Conservation (phyloP, 768 basidiomycete species). For the Paxillus involutus region DNA sequence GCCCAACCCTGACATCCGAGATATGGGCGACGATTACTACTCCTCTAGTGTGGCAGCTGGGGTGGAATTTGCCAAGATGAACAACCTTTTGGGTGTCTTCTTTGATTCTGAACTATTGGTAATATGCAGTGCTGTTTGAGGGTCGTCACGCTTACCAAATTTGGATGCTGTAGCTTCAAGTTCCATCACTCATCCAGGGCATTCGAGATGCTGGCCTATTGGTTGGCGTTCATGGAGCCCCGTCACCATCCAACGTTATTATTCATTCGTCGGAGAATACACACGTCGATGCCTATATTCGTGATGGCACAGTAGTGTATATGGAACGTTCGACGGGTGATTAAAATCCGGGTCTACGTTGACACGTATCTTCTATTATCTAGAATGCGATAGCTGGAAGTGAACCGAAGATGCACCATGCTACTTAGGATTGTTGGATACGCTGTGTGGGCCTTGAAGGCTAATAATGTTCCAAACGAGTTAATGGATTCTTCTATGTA, state of each 20-base stretch:
- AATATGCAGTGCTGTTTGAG: conserved; percentile 25
- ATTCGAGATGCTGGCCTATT: conserved; percentile 88
- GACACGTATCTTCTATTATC: conserved; percentile 18
- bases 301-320: conserved; percentile 65
- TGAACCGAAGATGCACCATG: conserved; percentile 12
- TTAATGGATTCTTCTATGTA: conserved; percentile 8
- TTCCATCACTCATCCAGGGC: conserved; percentile 86
- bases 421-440: conserved; percentile 23
- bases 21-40: conserved; percentile 48
- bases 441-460: conserved; percentile 16
- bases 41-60: conserved; percentile 80
- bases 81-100: conserved; percentile 91
- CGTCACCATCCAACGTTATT: conserved; percentile 39
- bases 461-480: conserved; percentile 7
- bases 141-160: conserved; percentile 12
- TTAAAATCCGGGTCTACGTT: conserved; percentile 28
- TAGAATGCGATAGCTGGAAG: conserved; percentile 23
- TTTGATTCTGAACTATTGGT: conserved; percentile 88
- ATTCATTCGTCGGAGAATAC: conserved; percentile 42
- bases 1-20: conserved; percentile 33
- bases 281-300: conserved; percentile 68
- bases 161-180: conserved; percentile 52
- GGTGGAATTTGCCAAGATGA: conserved; percentile 89
- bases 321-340: conserved; percentile 60
- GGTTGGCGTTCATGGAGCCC: conserved; percentile 77